phyloP scores from a whole-genome alignment of 441 rosid species.

The Arabidopsis hybrid region DNA sequence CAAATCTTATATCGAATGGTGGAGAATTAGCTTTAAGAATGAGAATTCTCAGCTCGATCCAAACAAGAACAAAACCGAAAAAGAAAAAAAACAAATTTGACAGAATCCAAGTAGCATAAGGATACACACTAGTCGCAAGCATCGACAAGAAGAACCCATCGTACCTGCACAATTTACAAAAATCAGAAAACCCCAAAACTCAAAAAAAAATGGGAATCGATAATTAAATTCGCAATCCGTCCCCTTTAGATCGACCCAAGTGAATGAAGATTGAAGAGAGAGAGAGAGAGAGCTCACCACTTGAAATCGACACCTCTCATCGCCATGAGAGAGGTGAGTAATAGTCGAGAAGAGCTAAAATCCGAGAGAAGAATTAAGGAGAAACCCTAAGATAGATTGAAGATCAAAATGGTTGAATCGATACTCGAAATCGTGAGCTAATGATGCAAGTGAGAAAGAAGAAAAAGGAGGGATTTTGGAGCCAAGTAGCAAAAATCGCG shows the following conservation, averaged over 20 bases:
- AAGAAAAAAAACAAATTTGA: background rate
- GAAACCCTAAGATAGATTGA: background rate
- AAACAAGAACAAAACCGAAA: constrained; percentile 12
- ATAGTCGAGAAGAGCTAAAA: background rate
- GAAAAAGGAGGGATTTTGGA: constrained; percentile 8
- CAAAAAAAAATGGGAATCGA: constrained; percentile 8
- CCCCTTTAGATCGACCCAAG: constrained; percentile 17
- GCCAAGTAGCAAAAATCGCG: constrained; percentile 6
- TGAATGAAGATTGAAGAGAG: constrained; percentile 3
- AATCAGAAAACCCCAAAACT: background rate
- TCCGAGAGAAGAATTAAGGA: background rate
- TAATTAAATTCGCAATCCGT: constrained; percentile 18
- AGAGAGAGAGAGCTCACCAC: constrained; percentile 59
- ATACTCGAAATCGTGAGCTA: constrained; percentile 2
- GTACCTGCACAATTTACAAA: constrained; percentile 63
- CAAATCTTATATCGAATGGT: background rate
- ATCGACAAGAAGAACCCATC: constrained; percentile 99
- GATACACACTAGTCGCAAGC: constrained; percentile 99
- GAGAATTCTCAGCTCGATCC: constrained; percentile 30
- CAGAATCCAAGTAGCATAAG: constrained; percentile 44
- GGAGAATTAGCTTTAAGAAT: background rate
- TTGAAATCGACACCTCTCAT: constrained; percentile 92
- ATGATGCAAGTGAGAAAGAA: constrained; percentile 16
- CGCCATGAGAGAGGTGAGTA: constrained; percentile 59
- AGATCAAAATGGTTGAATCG: background rate